A percentile compares a stretch with the other conserved stretches of the same genome.
phyloP scores from a whole-genome alignment of 768 basidiomycete species.

The Sistotremastrum niveocremeum region DNA sequence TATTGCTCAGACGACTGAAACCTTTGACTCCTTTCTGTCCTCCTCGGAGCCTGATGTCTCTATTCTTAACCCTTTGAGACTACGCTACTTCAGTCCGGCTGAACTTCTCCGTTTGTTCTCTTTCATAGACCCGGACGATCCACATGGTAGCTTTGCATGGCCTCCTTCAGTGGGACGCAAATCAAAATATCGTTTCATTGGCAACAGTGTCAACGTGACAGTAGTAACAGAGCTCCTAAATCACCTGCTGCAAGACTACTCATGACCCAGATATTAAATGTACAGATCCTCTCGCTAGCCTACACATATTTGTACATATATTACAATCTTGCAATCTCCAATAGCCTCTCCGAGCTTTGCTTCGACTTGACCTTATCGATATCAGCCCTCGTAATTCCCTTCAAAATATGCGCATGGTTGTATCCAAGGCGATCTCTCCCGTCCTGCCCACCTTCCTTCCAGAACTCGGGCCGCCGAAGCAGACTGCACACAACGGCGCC shows the following conservation, averaged over 20 bases:
- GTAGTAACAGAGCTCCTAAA: conserved; percentile 51
- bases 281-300: too few relatives aligned
- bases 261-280: too few relatives aligned
- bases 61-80: conserved; percentile 41
- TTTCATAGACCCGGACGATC: conserved; percentile 23
- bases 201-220: conserved; percentile 71
- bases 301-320: background rate
- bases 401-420: conserved; percentile 61
- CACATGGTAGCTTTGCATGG: conserved; percentile 37
- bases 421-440: conserved; percentile 67
- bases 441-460: conserved; percentile 46
- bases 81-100: conserved; percentile 64
- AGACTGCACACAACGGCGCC: conserved; percentile 69
- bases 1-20: conserved; percentile 37
- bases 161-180: conserved; percentile 46
- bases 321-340: conserved; percentile 29
- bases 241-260: conserved; percentile 34
- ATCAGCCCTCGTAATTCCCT: conserved; percentile 45
- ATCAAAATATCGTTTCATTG: conserved; percentile 63
- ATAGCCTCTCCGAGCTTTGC: conserved; percentile 34
- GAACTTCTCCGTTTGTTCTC: conserved; percentile 60
- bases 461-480: conserved; percentile 69
- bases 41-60: conserved; percentile 28
- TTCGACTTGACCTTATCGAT: conserved; percentile 68
- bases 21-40: conserved; percentile 42